These are phyloP conservation scores for Colletotrichum godetiae DNA, from an alignment of 2,329 filamentous ascomycete genomes.

Conservation along the genomic window DNA sequence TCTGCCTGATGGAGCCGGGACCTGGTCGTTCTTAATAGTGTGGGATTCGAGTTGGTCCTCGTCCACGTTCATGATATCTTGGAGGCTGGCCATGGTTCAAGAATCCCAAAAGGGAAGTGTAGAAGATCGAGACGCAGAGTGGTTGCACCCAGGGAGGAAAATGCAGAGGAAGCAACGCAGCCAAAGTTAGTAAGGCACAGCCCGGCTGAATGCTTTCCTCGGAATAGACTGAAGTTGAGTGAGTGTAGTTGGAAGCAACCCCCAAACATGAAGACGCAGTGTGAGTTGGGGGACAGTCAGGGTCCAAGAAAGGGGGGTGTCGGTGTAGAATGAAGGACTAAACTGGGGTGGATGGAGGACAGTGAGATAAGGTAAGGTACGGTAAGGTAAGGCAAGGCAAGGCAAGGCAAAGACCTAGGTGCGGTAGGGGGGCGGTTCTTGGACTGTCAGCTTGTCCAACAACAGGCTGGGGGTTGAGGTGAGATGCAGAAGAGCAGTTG, in stretches of 20 bases:
- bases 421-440: constrained; percentile 20
- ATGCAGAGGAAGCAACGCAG: constrained; percentile 40
- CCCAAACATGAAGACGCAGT: constrained; percentile 41
- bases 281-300: constrained; percentile 35
- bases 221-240: constrained; percentile 45
- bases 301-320: constrained; percentile 38
- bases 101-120: constrained; percentile 53
- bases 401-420: not conserved
- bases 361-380: constrained; percentile 20
- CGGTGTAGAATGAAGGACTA: constrained; percentile 26
- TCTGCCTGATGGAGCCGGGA: constrained; percentile 47
- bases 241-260: constrained; percentile 46
- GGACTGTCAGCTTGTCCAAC: constrained; percentile 49
- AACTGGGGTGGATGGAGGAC: constrained; percentile 28
- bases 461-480: constrained; percentile 41
- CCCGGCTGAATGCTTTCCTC: constrained; percentile 50
- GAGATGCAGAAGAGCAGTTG: constrained; percentile 43
- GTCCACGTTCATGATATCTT: constrained; percentile 68
- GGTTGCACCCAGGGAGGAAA: constrained; percentile 18
- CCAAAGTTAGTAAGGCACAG: constrained; percentile 61
- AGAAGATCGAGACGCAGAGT: constrained; percentile 27
- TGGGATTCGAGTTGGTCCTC: constrained; percentile 57
- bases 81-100: constrained; percentile 64
- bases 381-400: constrained; percentile 20
- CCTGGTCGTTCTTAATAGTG: constrained; percentile 58